Base-by-base conservation (phyloP, 169 alveolate species). In the Plasmodium blacklocki region DNA sequence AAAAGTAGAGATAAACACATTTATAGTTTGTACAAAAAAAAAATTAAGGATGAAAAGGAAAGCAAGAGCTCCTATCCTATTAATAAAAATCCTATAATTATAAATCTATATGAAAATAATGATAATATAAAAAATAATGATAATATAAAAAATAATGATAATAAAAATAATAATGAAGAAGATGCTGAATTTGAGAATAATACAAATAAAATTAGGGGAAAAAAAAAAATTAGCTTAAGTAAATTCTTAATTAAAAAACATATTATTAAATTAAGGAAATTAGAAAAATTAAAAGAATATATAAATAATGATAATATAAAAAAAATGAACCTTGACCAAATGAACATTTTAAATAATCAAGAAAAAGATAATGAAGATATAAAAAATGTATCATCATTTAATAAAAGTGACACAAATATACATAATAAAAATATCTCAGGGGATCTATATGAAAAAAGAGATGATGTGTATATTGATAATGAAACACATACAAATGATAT, bases 191-290 rank as follows among this genome's bases (percentile, higher is more conserved):
- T 39, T 5, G 56, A 39, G 14, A 67, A 29, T 21, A 67, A 15
- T 18, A 18, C 39, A 19, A 19, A 47, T 71, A 7, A 15, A 4
- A 21, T 21, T 18, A 73, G 26, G 4, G 5, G 9, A 73, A 73
- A 56, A 29, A 78, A 67, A 66, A 47, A 66, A 63, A 78, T 78
- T 47, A 78, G 89, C 49, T 54, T 78, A 3, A 63, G 89, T 43
- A 78, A 78, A 66, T 78, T 78, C 54, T 73, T 78, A 62, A 78
- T 78, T 64, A 78, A 66, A 52, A 78, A 78, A 15, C 67, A 78
- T 50, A 67, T 78, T 43, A 29, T 64, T 6, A 78, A 78, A 59
- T 78, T 78, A 59, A 62, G 64, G 21, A 75, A 63, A 29, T 18
- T 52, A 3, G 76, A 75, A 54, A 60, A 63, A 58, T 39, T 60